Base-by-base conservation (phyloP, 805 yeast genomes). In the Cyberlindnera euphorbiae region DNA sequence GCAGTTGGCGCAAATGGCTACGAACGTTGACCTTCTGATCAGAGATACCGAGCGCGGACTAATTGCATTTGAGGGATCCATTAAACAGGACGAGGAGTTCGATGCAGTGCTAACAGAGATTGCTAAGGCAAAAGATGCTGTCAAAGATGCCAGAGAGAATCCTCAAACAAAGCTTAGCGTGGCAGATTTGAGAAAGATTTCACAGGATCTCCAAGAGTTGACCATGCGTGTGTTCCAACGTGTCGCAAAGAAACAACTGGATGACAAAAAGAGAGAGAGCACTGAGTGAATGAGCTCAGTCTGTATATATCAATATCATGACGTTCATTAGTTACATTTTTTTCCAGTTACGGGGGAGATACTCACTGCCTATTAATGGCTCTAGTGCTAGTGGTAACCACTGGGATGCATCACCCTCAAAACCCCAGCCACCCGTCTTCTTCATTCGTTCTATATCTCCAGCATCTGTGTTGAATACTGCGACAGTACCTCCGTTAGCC, bases 11-110 rank as follows among this genome's bases (percentile, higher is more conserved):
- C 88, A 83, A 55, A 79, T 76, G 53, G 86, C 90, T 26, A 81
- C 82, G 56, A 73, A 79, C 55, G 84, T 87, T 17, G 94, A 82
- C 47, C 77, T 82, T 51, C 70, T 82, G 34, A 76, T 87, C 49
- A 80, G 82, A 53, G 98, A 93, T 61, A 87, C 95, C 34, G 96
- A 88, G 62, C 73, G 73, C 62, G 90, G 96, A 8, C 66, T 93
- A 44, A 67, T 68, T 47, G 95, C 85, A 64, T 82, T 82, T 55
- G 70, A 71, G 8, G 59, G 62, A 7, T 42, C 60, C 8, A 69
- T 77, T 4, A 44, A 56, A 6, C 70, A 65, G 42, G 87, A 80
- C 50, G 73, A 67, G 55, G 61, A 73, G 35, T 77, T 69, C 56
- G 65, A 65, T 47, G 28, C 26, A 5, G 70, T 73, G 55, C 65